Evolutionary conservation across 2,329 filamentous ascomycete species (phyloP), one percentile per base, ranked within the genome.

Genomic region (Claviceps pazoutovae): DNA sequence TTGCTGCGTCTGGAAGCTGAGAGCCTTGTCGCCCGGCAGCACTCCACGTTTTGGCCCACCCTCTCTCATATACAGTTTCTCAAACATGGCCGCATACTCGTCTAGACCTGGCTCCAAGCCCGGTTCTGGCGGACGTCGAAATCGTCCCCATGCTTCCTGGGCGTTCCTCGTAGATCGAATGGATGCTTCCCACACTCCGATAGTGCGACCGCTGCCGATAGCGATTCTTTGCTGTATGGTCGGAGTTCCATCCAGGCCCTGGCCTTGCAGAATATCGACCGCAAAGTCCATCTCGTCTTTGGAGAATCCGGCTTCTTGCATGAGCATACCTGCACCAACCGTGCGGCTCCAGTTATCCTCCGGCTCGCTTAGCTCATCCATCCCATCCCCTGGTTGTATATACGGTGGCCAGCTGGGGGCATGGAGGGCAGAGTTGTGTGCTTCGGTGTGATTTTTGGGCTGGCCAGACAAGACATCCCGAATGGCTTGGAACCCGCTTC

Each of bases 21-120:
- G 67, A 19, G 79, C 72, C 41, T 69, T 70, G 57, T 86, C 83
- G 13, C 84, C 84, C 5, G 83, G 79, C 2, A 78, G 60, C 14
- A 71, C 54, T 2, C 54, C 57, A 36, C 55, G 55, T 3, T 57
- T 48, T 4, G 56, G 44, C n/a, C 61, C 58, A 14, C 56, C 63
- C 46, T 66, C 61, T 37, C 61, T 59, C 16, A 62, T 59, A 17
- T 70, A 63, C 1, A 83, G 67, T 59, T 82, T 83, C 51, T 72
- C 61, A 55, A 83, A 78, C 76, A 84, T 79, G 52, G 78, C 76
- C 7, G 70, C 68, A 58, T 82, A 84, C 47, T 82, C 73, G 14
- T 65, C 57, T 4, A 59, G 53, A 3, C 65, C 67, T 2, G 74
- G 72, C 30, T 57, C 59, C 52, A 65, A 56, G 14, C 57, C 65